Conservation (phyloP, 257 asterid genomes). For the Gynochthodes officinalis region DNA sequence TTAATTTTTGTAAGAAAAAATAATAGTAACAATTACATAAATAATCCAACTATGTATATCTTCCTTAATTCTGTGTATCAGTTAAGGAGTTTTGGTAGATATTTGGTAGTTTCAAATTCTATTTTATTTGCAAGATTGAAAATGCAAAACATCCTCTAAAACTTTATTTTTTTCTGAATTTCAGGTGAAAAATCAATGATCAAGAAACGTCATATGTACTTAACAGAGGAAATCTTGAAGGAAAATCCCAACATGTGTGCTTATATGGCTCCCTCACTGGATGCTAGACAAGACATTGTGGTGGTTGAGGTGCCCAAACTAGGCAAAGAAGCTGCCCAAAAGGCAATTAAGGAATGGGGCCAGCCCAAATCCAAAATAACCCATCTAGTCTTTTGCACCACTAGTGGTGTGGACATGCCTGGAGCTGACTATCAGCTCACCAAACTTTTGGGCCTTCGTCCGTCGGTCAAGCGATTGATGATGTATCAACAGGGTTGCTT, state of each 20-base stretch:
- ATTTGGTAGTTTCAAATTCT: too few relatives aligned
- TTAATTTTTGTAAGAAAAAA: too few relatives aligned
- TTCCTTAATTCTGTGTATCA: too few relatives aligned
- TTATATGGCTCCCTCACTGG: slow-evolving; percentile 67
- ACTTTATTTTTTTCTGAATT: not conserved
- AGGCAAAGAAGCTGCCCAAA: slow-evolving; percentile 80
- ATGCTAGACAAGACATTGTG: slow-evolving; percentile 66
- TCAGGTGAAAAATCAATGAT: slow-evolving; percentile 73
- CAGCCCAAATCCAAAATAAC: slow-evolving; percentile 78
- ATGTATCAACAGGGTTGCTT: slow-evolving; percentile 83
- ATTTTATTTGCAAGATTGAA: too few relatives aligned
- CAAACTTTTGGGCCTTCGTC: slow-evolving; percentile 67
- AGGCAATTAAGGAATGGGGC: slow-evolving; percentile 85
- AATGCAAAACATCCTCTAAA: too few relatives aligned
- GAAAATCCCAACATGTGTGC: slow-evolving; percentile 59
- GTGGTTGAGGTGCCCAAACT: slow-evolving; percentile 77
- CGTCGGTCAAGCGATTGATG: slow-evolving; percentile 65
- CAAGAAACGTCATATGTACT: slow-evolving; percentile 57
- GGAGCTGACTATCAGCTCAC: slow-evolving; percentile 79
- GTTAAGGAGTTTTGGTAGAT: too few relatives aligned
- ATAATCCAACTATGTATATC: too few relatives aligned
- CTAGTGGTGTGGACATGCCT: slow-evolving; percentile 89
- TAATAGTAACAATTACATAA: too few relatives aligned
- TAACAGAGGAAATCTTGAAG: slow-evolving; percentile 55
- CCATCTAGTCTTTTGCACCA: slow-evolving; percentile 73